Base-by-base conservation (phyloP, 2,329 filamentous ascomycete genomes). In the Paraphaeosphaeria sporulosa region DNA sequence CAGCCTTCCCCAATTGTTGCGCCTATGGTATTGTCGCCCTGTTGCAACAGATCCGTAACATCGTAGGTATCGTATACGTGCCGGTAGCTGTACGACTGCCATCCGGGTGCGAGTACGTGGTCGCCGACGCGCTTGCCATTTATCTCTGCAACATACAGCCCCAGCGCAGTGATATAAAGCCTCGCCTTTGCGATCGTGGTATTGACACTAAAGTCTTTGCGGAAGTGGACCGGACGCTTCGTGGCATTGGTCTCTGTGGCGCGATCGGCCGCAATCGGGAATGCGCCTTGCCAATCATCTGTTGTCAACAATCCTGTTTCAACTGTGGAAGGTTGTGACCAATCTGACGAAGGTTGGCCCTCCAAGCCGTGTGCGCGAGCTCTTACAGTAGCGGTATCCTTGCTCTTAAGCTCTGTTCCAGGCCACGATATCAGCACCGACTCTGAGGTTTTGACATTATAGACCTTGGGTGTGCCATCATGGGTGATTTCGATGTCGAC, bases 31-130 rank as follows among this genome's bases (percentile, higher is more conserved):
- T 51, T 51, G 19, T 30, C 32, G n/a, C 27, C 48, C n/a, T 51
- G 21, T 1, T 10, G 21, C 21, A 51, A 23, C 19, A 51, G n/a
- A 21, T 13, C 60, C 0, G 79, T 80, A 1, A 87, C 81, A 60
- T 87, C 83, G 57, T 83, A 85, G 0, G 81, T 83, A 57, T 87
- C 80, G 60, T 87, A 88, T 1, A 79, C 74, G n/a, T 83, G 78
- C 0, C 85, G 78, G 49, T 82, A 71, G 0, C 79, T 72, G 62
- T 87, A 87, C 2, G 79, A 80, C 46, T 82, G 81, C 82, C 84
- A 87, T 0, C 81, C 38, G 86, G 61, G 85, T 21, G 84, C 80
- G n/a, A 87, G 58, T 4, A 63, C 56, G 36, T 64, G 55, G 50
- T 68, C 59, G 23, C 59, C 57, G 3, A 66, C 61, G 13, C 59